These are phyloP conservation scores for Meyerozyma elateridarum DNA, from an alignment of 1,139 yeast genomes.

Conservation along the genomic window DNA sequence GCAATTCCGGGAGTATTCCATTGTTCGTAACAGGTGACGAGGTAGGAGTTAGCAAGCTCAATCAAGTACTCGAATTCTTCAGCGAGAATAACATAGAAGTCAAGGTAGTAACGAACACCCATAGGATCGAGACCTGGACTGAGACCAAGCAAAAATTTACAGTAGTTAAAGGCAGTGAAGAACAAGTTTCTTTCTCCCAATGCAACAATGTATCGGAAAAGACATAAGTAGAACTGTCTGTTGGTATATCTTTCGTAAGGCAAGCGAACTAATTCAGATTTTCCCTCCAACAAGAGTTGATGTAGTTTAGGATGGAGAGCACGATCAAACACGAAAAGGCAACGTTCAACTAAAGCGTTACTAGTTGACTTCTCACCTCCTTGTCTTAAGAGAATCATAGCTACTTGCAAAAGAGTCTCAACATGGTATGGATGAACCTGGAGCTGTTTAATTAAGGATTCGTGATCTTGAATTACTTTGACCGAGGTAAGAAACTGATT, in stretches of 20 bases:
- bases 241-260: slow-evolving; percentile 76
- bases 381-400: slow-evolving; percentile 69
- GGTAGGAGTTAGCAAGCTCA: slow-evolving; percentile 49
- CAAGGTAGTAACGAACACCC: slow-evolving; percentile 80
- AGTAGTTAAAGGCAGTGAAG: slow-evolving; percentile 70
- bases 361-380: slow-evolving; percentile 68
- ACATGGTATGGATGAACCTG: slow-evolving; percentile 68
- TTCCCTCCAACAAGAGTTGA: slow-evolving; percentile 45
- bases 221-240: slow-evolving; percentile 69
- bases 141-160: slow-evolving; percentile 63
- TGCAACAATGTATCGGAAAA: slow-evolving; percentile 67
- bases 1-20: slow-evolving; percentile 77
- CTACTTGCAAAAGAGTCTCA: slow-evolving; percentile 75
- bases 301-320: slow-evolving; percentile 36
- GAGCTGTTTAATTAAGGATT: slow-evolving; percentile 52
- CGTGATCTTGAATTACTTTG: slow-evolving; percentile 70
- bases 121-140: slow-evolving; percentile 80
- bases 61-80: slow-evolving; percentile 61
- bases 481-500: slow-evolving; percentile 64
- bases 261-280: slow-evolving; percentile 57
- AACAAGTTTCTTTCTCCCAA: slow-evolving; percentile 76
- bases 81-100: slow-evolving; percentile 67
- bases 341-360: slow-evolving; percentile 69
- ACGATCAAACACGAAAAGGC: slow-evolving; percentile 76
- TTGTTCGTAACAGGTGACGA: slow-evolving; percentile 50